Conservation (phyloP, 495 filamentous ascomycete genomes). For the Hyaloscypha hepaticicola region DNA sequence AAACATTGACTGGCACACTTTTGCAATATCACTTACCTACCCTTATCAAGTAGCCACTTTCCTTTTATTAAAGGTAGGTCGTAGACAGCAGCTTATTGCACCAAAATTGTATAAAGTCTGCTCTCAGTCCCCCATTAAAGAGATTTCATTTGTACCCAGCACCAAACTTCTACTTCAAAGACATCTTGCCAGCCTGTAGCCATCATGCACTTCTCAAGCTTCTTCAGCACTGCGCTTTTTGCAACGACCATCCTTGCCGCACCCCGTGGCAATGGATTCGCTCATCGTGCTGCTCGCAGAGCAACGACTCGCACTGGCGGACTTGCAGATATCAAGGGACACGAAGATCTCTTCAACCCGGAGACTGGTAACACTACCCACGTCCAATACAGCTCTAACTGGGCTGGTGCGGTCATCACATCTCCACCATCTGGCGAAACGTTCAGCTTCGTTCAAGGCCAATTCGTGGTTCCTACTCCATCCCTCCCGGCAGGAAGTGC, state of each 20-base stretch:
- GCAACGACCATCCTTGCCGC: background rate
- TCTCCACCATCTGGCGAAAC: slow-evolving; percentile 39
- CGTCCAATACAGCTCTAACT: slow-evolving; percentile 51
- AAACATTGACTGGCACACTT: too few species aligned
- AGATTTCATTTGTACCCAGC: too few species aligned
- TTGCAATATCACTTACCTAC: too few species aligned
- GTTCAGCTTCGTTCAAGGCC: slow-evolving; percentile 53
- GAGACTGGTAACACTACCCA: background rate
- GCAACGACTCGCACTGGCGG: background rate
- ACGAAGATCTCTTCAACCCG: background rate
- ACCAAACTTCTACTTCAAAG: too few species aligned
- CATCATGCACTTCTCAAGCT: background rate
- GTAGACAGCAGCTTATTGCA: too few species aligned
- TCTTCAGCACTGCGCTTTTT: slow-evolving; percentile 1
- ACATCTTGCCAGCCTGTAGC: too few species aligned
- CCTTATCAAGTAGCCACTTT: too few species aligned
- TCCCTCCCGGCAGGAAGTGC: slow-evolving; percentile 39
- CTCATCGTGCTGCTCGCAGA: background rate
- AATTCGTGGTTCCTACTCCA: slow-evolving; percentile 54
- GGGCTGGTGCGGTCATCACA: slow-evolving; percentile 55
- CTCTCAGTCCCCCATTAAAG: too few species aligned
- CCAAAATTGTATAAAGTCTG: too few species aligned
- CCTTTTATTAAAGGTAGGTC: too few species aligned
- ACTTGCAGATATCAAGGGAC: background rate
- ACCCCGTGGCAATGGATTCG: background rate